These are phyloP conservation scores for Exobasidium cylindrosporum DNA, from an alignment of 1,284 basidiomycete species.

Conservation along the genomic window DNA sequence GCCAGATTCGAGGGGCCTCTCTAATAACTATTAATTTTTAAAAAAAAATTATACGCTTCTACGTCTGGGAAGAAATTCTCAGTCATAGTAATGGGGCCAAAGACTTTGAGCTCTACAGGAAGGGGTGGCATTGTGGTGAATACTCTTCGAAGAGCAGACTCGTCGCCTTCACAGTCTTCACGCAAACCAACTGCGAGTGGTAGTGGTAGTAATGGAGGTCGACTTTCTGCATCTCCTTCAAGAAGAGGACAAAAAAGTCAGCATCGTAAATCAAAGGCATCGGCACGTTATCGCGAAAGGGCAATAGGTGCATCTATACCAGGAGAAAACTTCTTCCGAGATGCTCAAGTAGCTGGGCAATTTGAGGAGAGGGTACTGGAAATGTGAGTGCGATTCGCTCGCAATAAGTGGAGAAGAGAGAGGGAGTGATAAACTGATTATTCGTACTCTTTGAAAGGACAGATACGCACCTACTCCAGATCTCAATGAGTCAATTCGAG, in stretches of 20 bases:
- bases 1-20: too few relatives aligned
- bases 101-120: too few relatives aligned
- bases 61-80: too few relatives aligned
- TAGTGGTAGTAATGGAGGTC: neutral
- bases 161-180: too few relatives aligned
- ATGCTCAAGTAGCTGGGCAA: neutral
- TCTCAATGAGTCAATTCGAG: neutral
- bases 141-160: too few relatives aligned
- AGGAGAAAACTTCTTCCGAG: neutral
- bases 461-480: conserved; percentile 1
- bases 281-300: neutral
- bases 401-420: neutral
- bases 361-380: neutral
- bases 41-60: too few relatives aligned
- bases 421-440: neutral
- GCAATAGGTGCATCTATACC: neutral
- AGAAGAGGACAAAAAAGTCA: too few relatives aligned
- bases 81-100: too few relatives aligned
- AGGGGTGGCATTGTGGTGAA: too few relatives aligned
- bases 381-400: neutral
- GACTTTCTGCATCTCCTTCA: neutral
- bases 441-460: neutral
- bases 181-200: too few relatives aligned
- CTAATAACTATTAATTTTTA: too few relatives aligned
- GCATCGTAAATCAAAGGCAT: neutral